Conservation (phyloP, 768 basidiomycete species). For the Gymnopilus dilepis region DNA sequence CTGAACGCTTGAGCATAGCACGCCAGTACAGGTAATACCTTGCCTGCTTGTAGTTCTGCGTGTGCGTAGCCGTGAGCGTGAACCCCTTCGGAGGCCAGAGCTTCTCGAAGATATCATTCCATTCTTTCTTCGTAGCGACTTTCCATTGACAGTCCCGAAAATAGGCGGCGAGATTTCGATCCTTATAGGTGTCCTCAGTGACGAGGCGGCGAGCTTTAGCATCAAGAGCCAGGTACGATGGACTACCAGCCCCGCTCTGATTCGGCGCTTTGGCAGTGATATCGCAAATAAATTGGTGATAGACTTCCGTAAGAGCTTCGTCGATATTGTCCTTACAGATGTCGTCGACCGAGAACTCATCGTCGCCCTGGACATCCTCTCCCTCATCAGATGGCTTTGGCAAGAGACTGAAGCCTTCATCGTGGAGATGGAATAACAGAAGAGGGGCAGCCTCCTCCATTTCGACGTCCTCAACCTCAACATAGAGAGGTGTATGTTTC, state of each 20-base stretch:
- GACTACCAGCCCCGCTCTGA: background rate
- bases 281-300: conserved; percentile 23
- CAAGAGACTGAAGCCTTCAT: background rate
- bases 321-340: conserved; percentile 12
- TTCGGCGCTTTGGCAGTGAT: conserved; percentile 18
- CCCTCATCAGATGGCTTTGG: background rate
- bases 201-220: background rate
- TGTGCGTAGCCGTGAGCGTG: background rate
- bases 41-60: background rate
- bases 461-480: background rate
- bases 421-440: background rate
- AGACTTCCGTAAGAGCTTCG: conserved; percentile 10
- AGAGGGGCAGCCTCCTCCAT: background rate
- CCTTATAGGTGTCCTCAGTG: background rate
- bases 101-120: background rate
- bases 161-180: background rate
- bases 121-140: background rate
- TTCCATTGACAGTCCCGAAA: conserved; percentile 5
- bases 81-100: background rate
- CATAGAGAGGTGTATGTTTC: background rate
- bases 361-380: background rate
- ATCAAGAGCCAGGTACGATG: conserved; percentile 10
- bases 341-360: background rate
- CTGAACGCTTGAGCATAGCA: background rate
- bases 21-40: background rate